phyloP scores from a whole-genome alignment of 352 stramenopile genomes.

The Peronospora belbahrii region DNA sequence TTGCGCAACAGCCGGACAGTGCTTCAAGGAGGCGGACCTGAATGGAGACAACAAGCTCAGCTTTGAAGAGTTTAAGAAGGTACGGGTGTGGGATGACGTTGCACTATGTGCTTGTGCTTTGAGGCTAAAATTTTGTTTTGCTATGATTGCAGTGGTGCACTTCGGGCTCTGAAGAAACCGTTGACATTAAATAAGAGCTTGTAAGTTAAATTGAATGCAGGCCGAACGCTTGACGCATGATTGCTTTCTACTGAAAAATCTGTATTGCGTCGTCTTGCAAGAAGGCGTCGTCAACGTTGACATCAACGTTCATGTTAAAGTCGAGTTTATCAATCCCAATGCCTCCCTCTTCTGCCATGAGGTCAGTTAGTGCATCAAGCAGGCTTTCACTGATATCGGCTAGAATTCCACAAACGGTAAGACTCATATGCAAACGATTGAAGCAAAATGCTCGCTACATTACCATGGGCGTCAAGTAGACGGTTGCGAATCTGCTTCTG shows the following conservation, averaged over 20 bases:
- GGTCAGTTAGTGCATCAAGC: conserved; percentile 34
- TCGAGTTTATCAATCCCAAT: conserved; percentile 35
- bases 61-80: conserved; percentile 88
- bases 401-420: conserved; percentile 14
- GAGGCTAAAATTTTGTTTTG: conserved; percentile 12
- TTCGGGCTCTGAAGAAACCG: conserved; percentile 21
- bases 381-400: conserved; percentile 35
- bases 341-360: conserved; percentile 36
- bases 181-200: conserved; percentile 2
- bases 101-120: conserved; percentile 2
- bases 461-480: conserved; percentile 35
- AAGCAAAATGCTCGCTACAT: neutral
- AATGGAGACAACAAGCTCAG: conserved; percentile 81
- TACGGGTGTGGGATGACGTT: conserved; percentile 15
- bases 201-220: conserved; percentile 22
- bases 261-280: conserved; percentile 16
- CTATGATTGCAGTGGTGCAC: conserved; percentile 30
- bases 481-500: conserved; percentile 20
- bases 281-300: conserved; percentile 17
- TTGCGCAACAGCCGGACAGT: conserved; percentile 67
- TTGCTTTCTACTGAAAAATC: conserved; percentile 7
- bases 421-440: too few species aligned
- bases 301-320: conserved; percentile 23
- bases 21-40: conserved; percentile 80
- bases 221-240: conserved; percentile 1